phyloP scores from a whole-genome alignment of 345 rosid species.

The Firmiana major region DNA sequence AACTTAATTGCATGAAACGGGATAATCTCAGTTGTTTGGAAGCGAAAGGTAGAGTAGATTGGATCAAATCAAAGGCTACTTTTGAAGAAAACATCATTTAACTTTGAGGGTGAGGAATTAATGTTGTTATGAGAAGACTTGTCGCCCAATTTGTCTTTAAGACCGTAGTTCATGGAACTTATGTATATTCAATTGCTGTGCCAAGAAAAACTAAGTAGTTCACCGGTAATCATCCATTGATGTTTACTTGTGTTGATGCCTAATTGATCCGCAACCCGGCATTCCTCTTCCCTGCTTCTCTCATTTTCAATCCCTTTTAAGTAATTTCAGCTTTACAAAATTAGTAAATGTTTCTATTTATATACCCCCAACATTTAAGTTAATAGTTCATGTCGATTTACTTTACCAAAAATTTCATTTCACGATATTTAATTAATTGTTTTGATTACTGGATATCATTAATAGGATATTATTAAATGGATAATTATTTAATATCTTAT shows the following conservation, averaged over 20 bases:
- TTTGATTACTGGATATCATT: no score
- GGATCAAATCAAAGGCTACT: not conserved
- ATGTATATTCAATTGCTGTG: not conserved
- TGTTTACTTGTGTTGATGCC: not conserved
- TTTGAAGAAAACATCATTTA: not conserved
- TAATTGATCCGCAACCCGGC: not conserved
- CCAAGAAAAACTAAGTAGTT: not conserved
- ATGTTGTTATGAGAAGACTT: not conserved
- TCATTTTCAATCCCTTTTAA: not conserved
- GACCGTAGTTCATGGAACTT: not conserved
- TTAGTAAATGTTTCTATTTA: not conserved
- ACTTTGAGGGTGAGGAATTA: not conserved
- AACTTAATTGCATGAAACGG: no score
- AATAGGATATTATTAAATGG: no score
- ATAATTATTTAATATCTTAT: no score
- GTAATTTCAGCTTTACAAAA: not conserved
- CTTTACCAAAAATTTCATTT: no score
- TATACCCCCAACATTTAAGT: no score
- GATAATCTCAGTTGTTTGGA: not conserved
- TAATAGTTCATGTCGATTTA: no score
- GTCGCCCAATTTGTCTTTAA: not conserved
- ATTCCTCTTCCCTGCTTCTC: not conserved
- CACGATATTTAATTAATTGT: no score
- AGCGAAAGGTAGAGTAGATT: not conserved
- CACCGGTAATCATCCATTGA: not conserved